A percentile compares a stretch with the other conserved stretches of the same genome.
Conservation (phyloP, 2,329 filamentous ascomycete species). For the Aspergillus arachidicola region DNA sequence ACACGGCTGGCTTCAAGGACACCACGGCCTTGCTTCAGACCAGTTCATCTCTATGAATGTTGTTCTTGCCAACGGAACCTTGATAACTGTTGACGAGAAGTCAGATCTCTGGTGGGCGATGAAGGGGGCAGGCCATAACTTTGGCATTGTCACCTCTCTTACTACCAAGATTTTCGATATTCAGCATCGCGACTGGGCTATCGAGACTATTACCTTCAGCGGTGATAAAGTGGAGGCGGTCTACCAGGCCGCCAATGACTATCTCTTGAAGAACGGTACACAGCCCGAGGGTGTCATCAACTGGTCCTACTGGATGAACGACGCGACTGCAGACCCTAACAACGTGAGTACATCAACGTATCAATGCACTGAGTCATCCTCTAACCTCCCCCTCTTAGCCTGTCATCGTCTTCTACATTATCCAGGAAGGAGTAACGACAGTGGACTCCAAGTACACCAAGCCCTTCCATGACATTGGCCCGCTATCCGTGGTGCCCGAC, state of each 20-base stretch:
- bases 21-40: conserved; percentile 57
- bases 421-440: conserved; percentile 37
- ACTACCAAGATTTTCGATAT: conserved; percentile 52
- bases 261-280: conserved; percentile 47
- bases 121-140: conserved; percentile 61
- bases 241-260: conserved; percentile 51
- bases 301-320: conserved; percentile 45
- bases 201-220: conserved; percentile 49
- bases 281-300: conserved; percentile 52
- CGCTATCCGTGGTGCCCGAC: conserved; percentile 34
- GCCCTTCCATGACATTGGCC: conserved; percentile 49
- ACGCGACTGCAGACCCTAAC: conserved; percentile 26
- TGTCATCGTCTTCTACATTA: conserved; percentile 34
- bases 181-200: conserved; percentile 40
- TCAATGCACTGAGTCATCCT: background rate
- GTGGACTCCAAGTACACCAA: conserved; percentile 46
- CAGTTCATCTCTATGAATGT: conserved; percentile 56
- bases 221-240: conserved; percentile 54
- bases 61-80: conserved; percentile 54
- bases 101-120: conserved; percentile 62
- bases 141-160: conserved; percentile 57
- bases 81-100: conserved; percentile 41
- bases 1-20: conserved; percentile 58
- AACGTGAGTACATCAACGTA: conserved; percentile 20
- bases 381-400: conserved; percentile 22